Conservation (phyloP, 495 filamentous ascomycete species). For the Aspergillus sclerotioniger region DNA sequence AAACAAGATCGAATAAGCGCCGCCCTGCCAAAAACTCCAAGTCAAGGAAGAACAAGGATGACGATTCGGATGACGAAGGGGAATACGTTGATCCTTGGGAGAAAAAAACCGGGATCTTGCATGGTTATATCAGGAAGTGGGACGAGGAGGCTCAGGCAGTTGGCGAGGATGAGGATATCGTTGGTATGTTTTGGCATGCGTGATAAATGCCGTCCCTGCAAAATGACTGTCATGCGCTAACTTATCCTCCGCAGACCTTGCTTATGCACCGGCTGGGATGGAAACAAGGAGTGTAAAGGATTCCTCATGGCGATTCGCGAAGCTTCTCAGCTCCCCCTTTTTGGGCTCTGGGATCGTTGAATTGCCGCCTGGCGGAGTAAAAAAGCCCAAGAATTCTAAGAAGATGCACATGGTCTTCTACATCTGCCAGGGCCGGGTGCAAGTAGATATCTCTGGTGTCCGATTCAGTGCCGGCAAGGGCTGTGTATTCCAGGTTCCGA, state of each 20-base stretch:
- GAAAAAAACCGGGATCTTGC: slow-evolving; percentile 53
- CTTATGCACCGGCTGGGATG: slow-evolving; percentile 72
- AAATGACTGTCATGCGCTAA: slow-evolving; percentile 13
- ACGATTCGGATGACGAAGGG: slow-evolving; percentile 47
- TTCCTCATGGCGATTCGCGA: slow-evolving; percentile 79
- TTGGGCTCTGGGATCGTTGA: slow-evolving; percentile 88
- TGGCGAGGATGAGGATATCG: slow-evolving; percentile 55
- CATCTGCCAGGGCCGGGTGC: slow-evolving; percentile 74
- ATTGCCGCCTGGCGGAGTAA: slow-evolving; percentile 73
- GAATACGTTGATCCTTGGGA: slow-evolving; percentile 61
- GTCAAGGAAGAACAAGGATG: slow-evolving; percentile 34
- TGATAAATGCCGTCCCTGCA: neutral
- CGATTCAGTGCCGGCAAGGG: slow-evolving; percentile 80
- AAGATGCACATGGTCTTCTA: slow-evolving; percentile 97
- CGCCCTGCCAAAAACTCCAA: slow-evolving; percentile 34
- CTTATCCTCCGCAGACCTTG: slow-evolving; percentile 53
- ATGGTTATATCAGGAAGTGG: slow-evolving; percentile 58
- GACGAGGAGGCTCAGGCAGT: slow-evolving; percentile 50
- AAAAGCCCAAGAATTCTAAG: slow-evolving; percentile 83
- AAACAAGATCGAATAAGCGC: slow-evolving; percentile 32
- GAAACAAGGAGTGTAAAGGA: slow-evolving; percentile 70
- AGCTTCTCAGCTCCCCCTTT: slow-evolving; percentile 78
- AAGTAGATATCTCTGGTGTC: slow-evolving; percentile 69
- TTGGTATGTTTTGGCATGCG: slow-evolving; percentile 39
- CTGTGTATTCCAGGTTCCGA: slow-evolving; percentile 87